Evolutionary conservation across 306 rosid species (phyloP), one percentile per base, ranked within the genome.

Genomic region (Quercus rubra): DNA sequence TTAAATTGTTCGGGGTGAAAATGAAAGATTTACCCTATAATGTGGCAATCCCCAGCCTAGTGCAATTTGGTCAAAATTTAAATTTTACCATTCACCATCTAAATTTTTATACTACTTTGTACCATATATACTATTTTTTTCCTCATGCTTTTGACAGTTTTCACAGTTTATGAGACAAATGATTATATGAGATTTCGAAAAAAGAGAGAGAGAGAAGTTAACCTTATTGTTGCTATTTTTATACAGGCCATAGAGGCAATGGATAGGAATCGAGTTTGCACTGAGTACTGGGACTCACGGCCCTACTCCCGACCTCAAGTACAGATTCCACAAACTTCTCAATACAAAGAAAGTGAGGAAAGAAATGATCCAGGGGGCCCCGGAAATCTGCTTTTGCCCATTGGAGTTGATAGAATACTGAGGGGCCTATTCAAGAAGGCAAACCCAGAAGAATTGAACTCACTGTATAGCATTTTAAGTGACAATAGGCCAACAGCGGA

Each of bases 231-330:
- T 68, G 72, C 17, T 35, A 70, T 58, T 59, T 63, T 80, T 27
- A 15, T 74, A 74, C 94, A 95, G 99, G 96, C 92, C 73, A 84
- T 93, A 46, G 99, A 95, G 88, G 99, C 98, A 62, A 75, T 93
- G 86, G 99, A 95, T 81, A 89, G 82, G 67, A 89, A 83, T 81
- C 92, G 93, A 74, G 90, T 91, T 31, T 91, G 97, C 80, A 83
- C 86, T 2, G 98, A 90, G 82, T 95, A 93, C 59, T 95, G 99
- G 99, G 99, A 93, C 82, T 91, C 97, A 9, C 90, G 99, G 55
- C 99, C 99, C 30, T 95, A 90, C 69, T 95, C 99, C 46, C 94
- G 99, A 63, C 98, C 97, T 72, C 96, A 83, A 31, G 91, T 92
- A 71, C 96, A 89, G 85, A 83, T 90, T 89, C 92, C 87, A 66